Base-by-base conservation (phyloP, 306 rosid species). In the Cyamopsis tetragonoloba region DNA sequence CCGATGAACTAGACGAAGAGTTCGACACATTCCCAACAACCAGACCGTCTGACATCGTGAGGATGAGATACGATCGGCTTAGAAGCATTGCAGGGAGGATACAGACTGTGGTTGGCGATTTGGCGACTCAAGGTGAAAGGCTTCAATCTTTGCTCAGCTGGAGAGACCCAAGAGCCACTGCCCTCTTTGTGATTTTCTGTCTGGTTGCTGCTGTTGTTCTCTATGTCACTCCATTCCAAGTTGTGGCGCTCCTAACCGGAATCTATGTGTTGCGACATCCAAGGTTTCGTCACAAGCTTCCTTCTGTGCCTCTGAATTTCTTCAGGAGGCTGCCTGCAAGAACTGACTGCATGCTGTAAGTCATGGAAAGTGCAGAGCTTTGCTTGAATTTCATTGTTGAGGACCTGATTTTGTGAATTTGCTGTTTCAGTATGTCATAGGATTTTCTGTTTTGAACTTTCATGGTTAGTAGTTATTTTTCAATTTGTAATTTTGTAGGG, bases 121-220 rank as follows among this genome's bases (percentile, higher is more conserved):
- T 92, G 83, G 96, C 98, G 10, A 92, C 98, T 46, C 98, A 92
- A 80, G 98, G 98, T 19, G 98, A 92, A 80, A 84, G 98, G 80
- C 81, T 92, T 73, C 98, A 92, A 39, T 92, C 98, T 41, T 71
- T 92, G 83, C 87, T 92, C 70, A 92, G 96, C 89, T 92, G 98
- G 98, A 80, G 98, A 48, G 98, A 92, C 73, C 98, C 96, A 0
- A 84, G 98, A 73, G 98, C 98, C 2, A 92, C 98, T 1, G 89
- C 96, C 2, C 77, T 92, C 49, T 92, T 92, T 62, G 98, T 92
- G 49, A 61, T 92, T 24, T 92, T 92, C 91, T 92, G 98, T 78
- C 79, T 92, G 77, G 66, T 89, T 68, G 88, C 96, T 46, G 98
- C 98, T 30, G 83, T 92, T 71, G 88, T 92, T 7, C 88, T 92